phyloP scores from a whole-genome alignment of 306 rosid species.

The Vigna reflexopilosa region DNA sequence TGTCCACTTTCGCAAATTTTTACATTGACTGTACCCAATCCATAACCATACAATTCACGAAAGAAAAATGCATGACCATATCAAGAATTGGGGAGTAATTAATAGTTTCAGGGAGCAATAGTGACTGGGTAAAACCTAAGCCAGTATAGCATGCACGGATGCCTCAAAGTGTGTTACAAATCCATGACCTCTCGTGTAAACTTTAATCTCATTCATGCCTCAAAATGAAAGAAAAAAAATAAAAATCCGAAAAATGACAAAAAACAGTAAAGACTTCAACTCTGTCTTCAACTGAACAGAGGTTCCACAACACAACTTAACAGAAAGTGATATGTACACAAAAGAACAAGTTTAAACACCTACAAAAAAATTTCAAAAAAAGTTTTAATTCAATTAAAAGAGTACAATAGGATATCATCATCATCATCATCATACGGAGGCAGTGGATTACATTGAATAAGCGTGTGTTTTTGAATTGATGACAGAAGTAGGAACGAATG shows the following conservation, averaged over 20 bases:
- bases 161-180: neutral
- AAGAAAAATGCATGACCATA: slow-evolving; percentile 16
- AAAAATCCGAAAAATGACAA: neutral
- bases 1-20: neutral
- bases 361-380: neutral
- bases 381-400: neutral
- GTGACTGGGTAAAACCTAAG: slow-evolving; percentile 4
- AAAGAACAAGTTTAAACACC: neutral
- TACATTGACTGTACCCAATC: neutral
- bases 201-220: slow-evolving; percentile 1
- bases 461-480: neutral
- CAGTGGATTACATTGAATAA: neutral
- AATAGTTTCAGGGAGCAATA: neutral
- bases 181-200: neutral
- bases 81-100: neutral
- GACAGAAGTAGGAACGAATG: neutral
- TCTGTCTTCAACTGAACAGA: neutral
- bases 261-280: neutral
- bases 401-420: neutral
- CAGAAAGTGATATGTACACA: neutral
- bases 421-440: too few species aligned
- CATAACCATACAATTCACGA: slow-evolving; percentile 2
- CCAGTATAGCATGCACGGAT: slow-evolving; percentile 14
- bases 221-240: neutral
- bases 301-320: neutral